Evolutionary conservation across 345 rosid species (phyloP), one percentile per base, ranked within the genome.

Genomic region (Pistacia atlantica): DNA sequence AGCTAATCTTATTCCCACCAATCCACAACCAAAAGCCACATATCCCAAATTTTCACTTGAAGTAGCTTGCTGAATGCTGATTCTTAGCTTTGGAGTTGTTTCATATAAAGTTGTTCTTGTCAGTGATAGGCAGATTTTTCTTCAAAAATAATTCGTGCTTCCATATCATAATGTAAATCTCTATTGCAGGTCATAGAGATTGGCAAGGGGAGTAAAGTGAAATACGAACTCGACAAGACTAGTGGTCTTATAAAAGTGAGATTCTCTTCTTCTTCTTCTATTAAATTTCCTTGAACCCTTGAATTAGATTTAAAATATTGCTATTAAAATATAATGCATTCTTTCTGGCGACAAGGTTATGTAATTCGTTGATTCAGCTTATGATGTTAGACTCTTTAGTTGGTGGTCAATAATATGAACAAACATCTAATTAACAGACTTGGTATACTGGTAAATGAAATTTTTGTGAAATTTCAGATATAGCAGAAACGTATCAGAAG

Each of bases 151-250:
- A 46, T 64, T 66, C 16, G 25, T 51, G 72, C 48, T 63, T 13
- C 8, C 49, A 7, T 25, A 65, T 55, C 12, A 14, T 74, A 52
- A 69, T 42, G 56, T 71, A 17, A 12, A 48, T 64, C 74, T 74
- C 22, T 62, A 55, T 67, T 56, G 70, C 86, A 96, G 99, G 97
- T 96, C 61, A 85, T 96, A 77, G 99, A 96, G 80, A 96, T 96
- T 73, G 76, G 98, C 75, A 94, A 93, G 78, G 99, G 99, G 8
- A 85, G 98, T 85, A 94, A 96, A 86, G 99, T 96, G 22, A 94
- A 96, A 87, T 96, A 96, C 49, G 98, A 96, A 84, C 94, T 96
- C 6, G 98, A 96, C 94, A 96, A 96, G 85, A 64, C 33, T 48
- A 90, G 79, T 74, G 99, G 98, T 75, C 99, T 96, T 70, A 96